Conservation (phyloP, 2,329 filamentous ascomycete species). For the Fusarium sp. region DNA sequence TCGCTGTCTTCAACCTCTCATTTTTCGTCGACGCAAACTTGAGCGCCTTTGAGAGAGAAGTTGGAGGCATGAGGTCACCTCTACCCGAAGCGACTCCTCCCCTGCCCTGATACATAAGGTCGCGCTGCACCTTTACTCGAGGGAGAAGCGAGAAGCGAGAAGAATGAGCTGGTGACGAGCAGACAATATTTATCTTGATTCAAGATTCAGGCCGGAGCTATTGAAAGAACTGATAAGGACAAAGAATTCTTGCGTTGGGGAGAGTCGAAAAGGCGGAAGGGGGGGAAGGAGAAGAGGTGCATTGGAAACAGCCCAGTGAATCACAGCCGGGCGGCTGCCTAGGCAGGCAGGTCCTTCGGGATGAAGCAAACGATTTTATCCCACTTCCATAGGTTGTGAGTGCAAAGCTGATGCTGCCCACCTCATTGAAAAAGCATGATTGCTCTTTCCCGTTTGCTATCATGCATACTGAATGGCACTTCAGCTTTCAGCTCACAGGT, state of each 20-base stretch:
- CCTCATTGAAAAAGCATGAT: background rate
- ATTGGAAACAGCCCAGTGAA: background rate
- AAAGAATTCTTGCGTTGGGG: background rate
- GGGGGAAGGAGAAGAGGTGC: background rate
- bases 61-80: background rate
- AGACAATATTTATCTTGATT: background rate
- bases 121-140: background rate
- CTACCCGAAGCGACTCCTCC: background rate
- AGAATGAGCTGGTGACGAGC: background rate
- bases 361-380: background rate
- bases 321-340: background rate
- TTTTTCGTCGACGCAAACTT: conserved; percentile 10
- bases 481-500: background rate
- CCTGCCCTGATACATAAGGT: conserved; percentile 6
- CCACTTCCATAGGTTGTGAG: background rate
- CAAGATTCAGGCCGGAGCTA: background rate
- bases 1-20: conserved; percentile 30
- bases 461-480: conserved; percentile 3
- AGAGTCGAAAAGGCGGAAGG: background rate
- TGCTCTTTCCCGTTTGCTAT: background rate
- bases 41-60: background rate
- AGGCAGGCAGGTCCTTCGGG: background rate
- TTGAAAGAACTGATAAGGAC: background rate
- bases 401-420: background rate
- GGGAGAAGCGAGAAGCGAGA: background rate